These are phyloP conservation scores for Panicum virgatum DNA, from an alignment of 202 grass and related monocot species.

Conservation along the genomic window DNA sequence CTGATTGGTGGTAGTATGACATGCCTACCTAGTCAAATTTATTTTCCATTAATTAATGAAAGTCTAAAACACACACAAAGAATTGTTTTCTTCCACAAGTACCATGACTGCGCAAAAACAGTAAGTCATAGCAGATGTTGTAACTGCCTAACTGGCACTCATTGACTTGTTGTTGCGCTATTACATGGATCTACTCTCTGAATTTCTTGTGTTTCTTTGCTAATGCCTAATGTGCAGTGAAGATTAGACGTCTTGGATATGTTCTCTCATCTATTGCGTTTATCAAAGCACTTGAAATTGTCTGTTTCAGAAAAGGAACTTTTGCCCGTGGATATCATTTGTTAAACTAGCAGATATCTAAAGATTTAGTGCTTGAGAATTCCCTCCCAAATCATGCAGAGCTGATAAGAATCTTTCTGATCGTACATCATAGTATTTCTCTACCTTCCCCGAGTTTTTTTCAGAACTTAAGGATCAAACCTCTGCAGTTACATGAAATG, in stretches of 20 bases:
- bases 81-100: background rate
- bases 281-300: background rate
- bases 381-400: background rate
- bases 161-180: background rate
- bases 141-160: background rate
- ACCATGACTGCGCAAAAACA: background rate
- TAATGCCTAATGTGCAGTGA: background rate
- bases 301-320: background rate
- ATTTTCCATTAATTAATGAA: constrained; percentile 12
- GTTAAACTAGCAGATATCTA: background rate
- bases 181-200: background rate
- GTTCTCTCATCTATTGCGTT: background rate
- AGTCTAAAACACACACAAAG: background rate
- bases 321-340: background rate
- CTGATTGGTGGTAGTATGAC: background rate
- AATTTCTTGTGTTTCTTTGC: constrained; percentile 1
- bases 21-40: background rate
- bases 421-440: constrained; percentile 1
- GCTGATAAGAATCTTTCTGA: background rate
- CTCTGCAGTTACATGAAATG: background rate
- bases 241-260: background rate
- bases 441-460: background rate
- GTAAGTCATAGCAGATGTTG: background rate
- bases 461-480: constrained; percentile 7
- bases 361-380: background rate